A percentile compares a stretch with the other conserved stretches of the same genome.
These are phyloP conservation scores for Calocybe cyanea DNA, from an alignment of 768 basidiomycete genomes.

Conservation along the genomic window DNA sequence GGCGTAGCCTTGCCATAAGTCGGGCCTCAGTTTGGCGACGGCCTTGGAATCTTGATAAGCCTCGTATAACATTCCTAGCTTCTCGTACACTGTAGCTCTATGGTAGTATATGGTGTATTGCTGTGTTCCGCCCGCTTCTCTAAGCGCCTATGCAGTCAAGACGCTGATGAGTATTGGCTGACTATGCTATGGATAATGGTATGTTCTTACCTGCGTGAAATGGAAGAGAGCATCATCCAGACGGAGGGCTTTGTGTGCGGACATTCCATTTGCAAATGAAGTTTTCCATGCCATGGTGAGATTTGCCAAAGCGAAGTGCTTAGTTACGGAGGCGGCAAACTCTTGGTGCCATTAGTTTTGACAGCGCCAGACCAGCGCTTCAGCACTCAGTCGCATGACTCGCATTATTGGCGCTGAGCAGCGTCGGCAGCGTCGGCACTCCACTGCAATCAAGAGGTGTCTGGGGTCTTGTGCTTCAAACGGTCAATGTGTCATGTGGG, in stretches of 20 bases:
- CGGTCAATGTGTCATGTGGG: no score
- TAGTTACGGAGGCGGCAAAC: no score
- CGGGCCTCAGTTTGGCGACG: conserved; percentile 64
- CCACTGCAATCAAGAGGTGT: no score
- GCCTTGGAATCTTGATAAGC: conserved; percentile 67
- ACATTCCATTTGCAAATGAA: conserved; percentile 40
- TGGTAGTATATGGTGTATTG: conserved; percentile 63
- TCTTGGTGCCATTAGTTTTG: no score
- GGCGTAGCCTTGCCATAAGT: conserved; percentile 73
- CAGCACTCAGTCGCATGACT: no score
- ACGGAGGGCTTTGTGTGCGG: conserved; percentile 33
- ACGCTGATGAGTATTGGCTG: neutral
- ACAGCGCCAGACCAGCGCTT: no score
- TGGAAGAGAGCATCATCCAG: conserved; percentile 42
- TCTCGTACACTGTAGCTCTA: conserved; percentile 68
- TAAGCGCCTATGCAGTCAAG: conserved; percentile 41
- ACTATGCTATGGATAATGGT: neutral
- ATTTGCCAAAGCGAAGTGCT: no score
- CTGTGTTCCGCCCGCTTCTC: conserved; percentile 32
- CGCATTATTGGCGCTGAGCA: no score
- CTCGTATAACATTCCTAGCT: conserved; percentile 54
- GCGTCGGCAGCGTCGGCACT: no score
- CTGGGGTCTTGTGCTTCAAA: no score
- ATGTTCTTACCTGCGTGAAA: conserved; percentile 39
- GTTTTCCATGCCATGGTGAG: conserved; percentile 46